A percentile compares a stretch with the other conserved stretches of the same genome.
Evolutionary conservation across 768 basidiomycete genomes (phyloP).

Genomic region (Neoboletus magnificus): DNA sequence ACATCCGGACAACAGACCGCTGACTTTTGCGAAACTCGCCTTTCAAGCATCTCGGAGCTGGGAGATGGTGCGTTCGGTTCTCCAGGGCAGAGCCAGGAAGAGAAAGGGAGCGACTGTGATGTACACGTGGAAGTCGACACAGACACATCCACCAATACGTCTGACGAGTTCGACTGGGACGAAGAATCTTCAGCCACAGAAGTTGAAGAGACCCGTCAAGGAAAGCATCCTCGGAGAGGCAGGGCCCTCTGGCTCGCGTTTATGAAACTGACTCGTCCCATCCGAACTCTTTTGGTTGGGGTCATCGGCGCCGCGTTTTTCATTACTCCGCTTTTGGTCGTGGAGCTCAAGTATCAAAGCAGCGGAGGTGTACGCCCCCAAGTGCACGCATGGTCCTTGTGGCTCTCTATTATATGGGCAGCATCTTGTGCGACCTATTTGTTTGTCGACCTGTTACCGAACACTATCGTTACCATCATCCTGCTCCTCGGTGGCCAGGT

Average conservation of each 20-base stretch:
- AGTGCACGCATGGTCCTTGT: conserved; percentile 62
- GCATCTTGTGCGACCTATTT: conserved; percentile 58
- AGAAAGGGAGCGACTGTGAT: conserved; percentile 11
- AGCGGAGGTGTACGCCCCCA: conserved; percentile 45
- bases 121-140: conserved; percentile 19
- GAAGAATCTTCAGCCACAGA: conserved; percentile 42
- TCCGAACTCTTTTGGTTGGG: conserved; percentile 59
- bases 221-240: conserved; percentile 55
- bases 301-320: conserved; percentile 59
- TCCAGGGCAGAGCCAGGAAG: conserved; percentile 3
- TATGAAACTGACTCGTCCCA: conserved; percentile 58
- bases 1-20: conserved; percentile 11
- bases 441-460: conserved; percentile 61
- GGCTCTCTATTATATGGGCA: conserved; percentile 68
- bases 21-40: conserved; percentile 1
- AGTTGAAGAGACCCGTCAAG: conserved; percentile 18
- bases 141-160: conserved; percentile 52
- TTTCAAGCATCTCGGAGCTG: conserved; percentile 6
- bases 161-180: conserved; percentile 77
- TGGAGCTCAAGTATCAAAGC: conserved; percentile 56
- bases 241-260: conserved; percentile 61
- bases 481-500: conserved; percentile 57
- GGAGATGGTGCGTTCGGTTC: conserved; percentile 1
- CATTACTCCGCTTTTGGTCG: conserved; percentile 67
- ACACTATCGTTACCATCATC: conserved; percentile 50